Evolutionary conservation across 2,329 filamentous ascomycete genomes (phyloP), one percentile per base, ranked within the genome.

Genomic region (Hypoxylon sp.): DNA sequence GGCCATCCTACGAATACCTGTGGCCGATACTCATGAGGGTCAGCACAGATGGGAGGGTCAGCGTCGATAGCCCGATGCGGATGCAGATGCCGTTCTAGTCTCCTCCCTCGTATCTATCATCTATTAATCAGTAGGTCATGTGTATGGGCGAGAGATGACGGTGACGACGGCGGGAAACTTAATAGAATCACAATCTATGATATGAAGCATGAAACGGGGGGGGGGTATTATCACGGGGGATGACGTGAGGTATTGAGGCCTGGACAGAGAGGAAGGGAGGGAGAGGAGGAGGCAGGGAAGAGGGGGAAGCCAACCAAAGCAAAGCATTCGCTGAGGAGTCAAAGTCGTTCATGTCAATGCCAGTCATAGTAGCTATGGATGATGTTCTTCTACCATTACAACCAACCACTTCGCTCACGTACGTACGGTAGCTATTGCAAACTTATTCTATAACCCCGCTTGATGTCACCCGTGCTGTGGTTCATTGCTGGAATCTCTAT

Each of bases 11-110:
- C 50, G 74, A 74, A 65, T 72, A 72, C 54, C 46, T 75, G 53
- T 74, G 73, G 73, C 75, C 76, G 35, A 70, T 77, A 48, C 64
- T 77, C 20, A 60, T 78, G 37, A 71, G 72, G 51, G 68, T 78
- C 49, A 64, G 71, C 53, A 65, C 70, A 22, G 75, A 76, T 46
- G 73, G 75, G 53, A 74, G 68, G 63, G 69, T 76, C 63, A 73
- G 68, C 37, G 58, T 69, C 48, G 70, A 74, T 64, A 72, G 70
- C 51, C 57, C 72, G 44, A 72, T 74, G 59, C 68, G n/a, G 27
- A 57, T 48, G 40, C 40, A 61, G 49, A 61, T 64, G 17, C 61
- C 53, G 30, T 56, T 68, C 54, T 68, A 66, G 50, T 49, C 48
- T 30, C 27, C 22, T 14, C 46, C 31, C 31, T 44, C 14, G 20